A percentile compares a stretch with the other conserved stretches of the same genome.
phyloP scores from a whole-genome alignment of 345 rosid genomes.

The Eucalyptus erythrocorys region DNA sequence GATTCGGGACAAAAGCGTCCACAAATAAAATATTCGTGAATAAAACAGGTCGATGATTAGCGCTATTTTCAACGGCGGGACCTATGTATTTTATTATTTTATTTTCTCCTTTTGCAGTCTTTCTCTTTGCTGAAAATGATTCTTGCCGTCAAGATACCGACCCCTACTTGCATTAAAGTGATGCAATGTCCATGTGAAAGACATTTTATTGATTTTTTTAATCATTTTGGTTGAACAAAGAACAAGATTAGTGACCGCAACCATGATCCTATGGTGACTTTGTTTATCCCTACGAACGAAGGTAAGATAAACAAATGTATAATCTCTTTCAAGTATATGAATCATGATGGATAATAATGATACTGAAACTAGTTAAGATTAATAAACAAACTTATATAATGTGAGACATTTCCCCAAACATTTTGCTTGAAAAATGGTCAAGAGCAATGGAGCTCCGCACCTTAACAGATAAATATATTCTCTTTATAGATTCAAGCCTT shows the following conservation, averaged over 20 bases:
- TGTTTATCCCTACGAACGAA: neutral
- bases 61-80: neutral
- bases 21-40: neutral
- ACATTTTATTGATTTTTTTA: neutral
- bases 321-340: neutral
- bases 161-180: neutral
- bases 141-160: neutral
- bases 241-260: neutral
- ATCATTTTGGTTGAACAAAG: neutral
- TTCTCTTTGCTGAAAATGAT: neutral
- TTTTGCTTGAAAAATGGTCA: neutral
- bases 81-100: neutral
- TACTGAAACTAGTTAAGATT: neutral
- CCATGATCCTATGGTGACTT: neutral
- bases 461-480: neutral
- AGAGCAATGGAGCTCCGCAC: neutral
- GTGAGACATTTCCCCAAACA: neutral
- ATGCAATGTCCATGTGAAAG: neutral
- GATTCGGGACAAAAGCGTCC: neutral
- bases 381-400: neutral
- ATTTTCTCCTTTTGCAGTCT: neutral
- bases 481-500: neutral
- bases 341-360: neutral
- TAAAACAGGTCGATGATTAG: neutral
- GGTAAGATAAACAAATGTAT: neutral